Evolutionary conservation across 306 rosid genomes (phyloP).

Genomic region (Cicer arietinum): DNA sequence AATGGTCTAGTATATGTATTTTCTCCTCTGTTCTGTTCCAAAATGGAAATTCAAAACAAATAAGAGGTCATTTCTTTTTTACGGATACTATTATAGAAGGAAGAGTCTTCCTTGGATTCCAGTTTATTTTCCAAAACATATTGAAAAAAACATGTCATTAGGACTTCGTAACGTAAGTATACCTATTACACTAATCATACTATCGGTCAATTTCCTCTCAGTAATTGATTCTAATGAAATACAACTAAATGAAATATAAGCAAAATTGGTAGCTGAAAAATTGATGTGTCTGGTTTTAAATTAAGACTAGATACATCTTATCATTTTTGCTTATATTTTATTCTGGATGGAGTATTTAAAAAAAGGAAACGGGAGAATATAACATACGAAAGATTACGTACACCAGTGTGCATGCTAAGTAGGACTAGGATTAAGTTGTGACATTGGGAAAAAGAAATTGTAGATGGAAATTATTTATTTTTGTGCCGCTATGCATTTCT

Average conservation of each 20-base stretch:
- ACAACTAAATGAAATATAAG: too few relatives aligned
- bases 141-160: not conserved
- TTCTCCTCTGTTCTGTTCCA: not conserved
- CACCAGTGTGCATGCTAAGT: not conserved
- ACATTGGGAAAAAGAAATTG: not conserved
- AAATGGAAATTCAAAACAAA: not conserved
- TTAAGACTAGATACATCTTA: too few relatives aligned
- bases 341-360: not conserved
- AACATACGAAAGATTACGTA: not conserved
- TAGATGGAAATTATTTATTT: not conserved
- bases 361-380: not conserved
- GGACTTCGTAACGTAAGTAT: not conserved
- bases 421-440: constrained; percentile 11
- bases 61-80: not conserved
- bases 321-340: too few relatives aligned
- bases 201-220: not conserved
- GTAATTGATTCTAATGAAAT: constrained; percentile 2
- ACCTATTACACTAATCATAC: constrained; percentile 2
- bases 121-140: not conserved
- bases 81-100: not conserved
- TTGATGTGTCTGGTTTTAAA: too few relatives aligned
- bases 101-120: not conserved
- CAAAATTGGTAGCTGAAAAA: too few relatives aligned
- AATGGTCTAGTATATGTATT: constrained; percentile 1
- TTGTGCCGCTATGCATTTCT: constrained; percentile 27